Evolutionary conservation across 2,329 filamentous ascomycete species (phyloP).

Genomic region (Bipolaris gigantea): DNA sequence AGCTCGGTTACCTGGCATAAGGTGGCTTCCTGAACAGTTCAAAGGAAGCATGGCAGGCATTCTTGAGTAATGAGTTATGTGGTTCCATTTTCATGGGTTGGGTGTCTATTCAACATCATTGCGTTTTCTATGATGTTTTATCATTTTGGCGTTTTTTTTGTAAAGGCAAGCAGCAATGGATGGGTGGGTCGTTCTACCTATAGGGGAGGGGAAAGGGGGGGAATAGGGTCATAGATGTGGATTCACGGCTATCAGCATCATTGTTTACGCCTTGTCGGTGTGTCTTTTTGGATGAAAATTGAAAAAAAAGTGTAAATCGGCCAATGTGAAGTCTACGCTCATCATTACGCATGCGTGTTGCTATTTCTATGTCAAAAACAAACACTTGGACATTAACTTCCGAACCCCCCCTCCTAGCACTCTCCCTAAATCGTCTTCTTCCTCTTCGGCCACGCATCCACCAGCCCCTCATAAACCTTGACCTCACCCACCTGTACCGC

Average conservation of each 20-base stretch:
- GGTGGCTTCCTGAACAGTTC: background rate
- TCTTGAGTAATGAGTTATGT: conserved; percentile 11
- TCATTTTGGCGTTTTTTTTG: conserved; percentile 10
- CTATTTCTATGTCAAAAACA: background rate
- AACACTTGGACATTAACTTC: background rate
- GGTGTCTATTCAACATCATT: conserved; percentile 9
- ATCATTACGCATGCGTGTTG: background rate
- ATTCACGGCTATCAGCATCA: background rate
- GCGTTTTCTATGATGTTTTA: conserved; percentile 1
- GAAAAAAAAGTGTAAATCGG: background rate
- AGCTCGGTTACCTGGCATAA: conserved; percentile 90
- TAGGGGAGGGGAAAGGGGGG: too few species aligned
- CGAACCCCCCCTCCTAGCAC: background rate
- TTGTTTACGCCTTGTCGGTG: background rate
- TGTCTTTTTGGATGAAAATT: background rate
- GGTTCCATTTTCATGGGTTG: conserved; percentile 6
- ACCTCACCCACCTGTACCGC: conserved; percentile 31
- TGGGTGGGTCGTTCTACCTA: background rate
- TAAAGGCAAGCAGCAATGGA: background rate
- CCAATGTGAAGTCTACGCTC: background rate
- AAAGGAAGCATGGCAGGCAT: background rate
- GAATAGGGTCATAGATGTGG: background rate
- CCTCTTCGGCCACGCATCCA: conserved; percentile 15
- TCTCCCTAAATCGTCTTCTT: background rate
- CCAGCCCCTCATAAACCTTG: conserved; percentile 24